Evolutionary conservation across 2,329 filamentous ascomycete genomes (phyloP), one percentile per base, ranked within the genome.

Genomic region (Penicillium sp.): DNA sequence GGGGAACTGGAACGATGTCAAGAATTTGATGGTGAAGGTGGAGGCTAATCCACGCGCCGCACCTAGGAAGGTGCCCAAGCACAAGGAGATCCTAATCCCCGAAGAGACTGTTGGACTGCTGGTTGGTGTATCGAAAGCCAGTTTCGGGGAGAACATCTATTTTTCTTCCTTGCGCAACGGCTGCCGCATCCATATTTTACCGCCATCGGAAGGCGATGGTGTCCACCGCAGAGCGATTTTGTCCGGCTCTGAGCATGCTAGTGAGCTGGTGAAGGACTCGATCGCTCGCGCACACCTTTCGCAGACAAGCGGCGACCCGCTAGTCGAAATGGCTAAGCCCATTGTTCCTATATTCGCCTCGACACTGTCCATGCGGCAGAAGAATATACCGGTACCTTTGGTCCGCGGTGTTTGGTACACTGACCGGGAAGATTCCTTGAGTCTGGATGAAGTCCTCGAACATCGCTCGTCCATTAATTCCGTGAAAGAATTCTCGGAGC

Each of bases 61-160:
- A 31, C 39, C 30, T 4, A 58, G 47, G 33, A 58, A 52, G 30
- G 57, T 48, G 3, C 10, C 53, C 13, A 60, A 55, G 40, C 60
- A 65, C 24, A 68, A 67, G 54, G 64, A 67, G 43, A 50, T 74
- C 14, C 45, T 64, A 25, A 33, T 75, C 4, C 63, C 68, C 2
- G 71, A 75, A 46, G 65, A 69, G 45, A 70, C 67, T 0, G 56
- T 74, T 24, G 68, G 65, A 0, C 44, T 64, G 9, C 50, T 75
- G 38, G 56, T 63, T 13, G 73, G 73, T 4, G 51, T 64, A 11
- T 64, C 61, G 5, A 57, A 63, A 3, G 58, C 62, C n/a, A 58
- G 62, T 8, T 51, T 65, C 50, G 53, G 55, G 31, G 73, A 75
- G 53, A 75, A 75, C 51, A 62, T 73, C 7, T 74, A 66, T 65